phyloP scores from a whole-genome alignment of 78 protist genomes.

The Mastigamoeba balamuthi region DNA sequence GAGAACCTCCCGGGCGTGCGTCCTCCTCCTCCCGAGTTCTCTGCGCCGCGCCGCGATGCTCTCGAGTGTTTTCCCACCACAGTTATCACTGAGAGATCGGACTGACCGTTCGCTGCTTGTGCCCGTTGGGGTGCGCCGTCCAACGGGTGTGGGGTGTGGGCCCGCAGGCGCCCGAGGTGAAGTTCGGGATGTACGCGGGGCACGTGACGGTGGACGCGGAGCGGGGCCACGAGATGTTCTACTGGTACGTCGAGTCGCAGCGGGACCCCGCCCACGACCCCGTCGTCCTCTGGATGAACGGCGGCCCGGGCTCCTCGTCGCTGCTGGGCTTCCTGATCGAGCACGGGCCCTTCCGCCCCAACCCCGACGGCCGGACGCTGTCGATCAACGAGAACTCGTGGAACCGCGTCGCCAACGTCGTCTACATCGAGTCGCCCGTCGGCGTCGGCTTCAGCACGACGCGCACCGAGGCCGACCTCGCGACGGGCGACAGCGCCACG shows the following conservation, averaged over 20 bases:
- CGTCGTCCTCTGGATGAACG: constrained; percentile 63
- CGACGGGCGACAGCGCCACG: constrained; percentile 5
- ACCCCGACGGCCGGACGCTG: neutral
- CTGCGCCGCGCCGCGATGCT: too few relatives aligned
- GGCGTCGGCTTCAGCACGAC: neutral
- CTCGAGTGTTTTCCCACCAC: too few relatives aligned
- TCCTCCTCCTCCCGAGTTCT: too few relatives aligned
- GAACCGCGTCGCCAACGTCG: constrained; percentile 38
- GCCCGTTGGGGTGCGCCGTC: too few relatives aligned
- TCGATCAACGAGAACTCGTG: constrained; percentile 8
- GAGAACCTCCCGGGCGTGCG: too few relatives aligned
- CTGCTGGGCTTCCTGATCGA: neutral
- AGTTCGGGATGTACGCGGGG: neutral
- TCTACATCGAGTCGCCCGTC: constrained; percentile 44
- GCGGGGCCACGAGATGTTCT: neutral
- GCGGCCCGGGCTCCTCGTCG: constrained; percentile 23
- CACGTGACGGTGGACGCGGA: neutral
- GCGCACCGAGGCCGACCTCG: neutral
- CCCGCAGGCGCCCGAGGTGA: too few relatives aligned
- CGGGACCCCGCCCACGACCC: constrained; percentile 47
- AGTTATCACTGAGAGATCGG: too few relatives aligned
- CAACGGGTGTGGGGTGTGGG: too few relatives aligned
- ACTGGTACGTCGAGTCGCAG: constrained; percentile 26
- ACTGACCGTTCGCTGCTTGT: too few relatives aligned
- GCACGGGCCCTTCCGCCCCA: neutral